These are phyloP conservation scores for Aphanomyces invadans DNA, from an alignment of 352 stramenopile species.

Conservation along the genomic window DNA sequence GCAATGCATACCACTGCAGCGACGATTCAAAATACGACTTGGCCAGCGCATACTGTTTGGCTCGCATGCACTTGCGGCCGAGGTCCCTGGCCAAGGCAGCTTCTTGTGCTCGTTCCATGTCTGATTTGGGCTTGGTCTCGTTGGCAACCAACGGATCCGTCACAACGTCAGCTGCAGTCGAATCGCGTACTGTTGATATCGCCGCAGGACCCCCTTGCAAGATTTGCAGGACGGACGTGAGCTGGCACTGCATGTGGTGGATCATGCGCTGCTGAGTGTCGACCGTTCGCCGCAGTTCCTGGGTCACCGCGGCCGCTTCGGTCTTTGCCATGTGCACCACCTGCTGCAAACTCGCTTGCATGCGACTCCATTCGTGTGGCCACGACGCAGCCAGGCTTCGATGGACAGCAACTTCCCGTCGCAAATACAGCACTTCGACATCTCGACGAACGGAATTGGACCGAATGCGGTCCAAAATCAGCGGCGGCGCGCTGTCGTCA, in stretches of 20 bases:
- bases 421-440: conserved; percentile 50
- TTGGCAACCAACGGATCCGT: too few relatives aligned
- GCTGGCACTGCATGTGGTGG: conserved; percentile 52
- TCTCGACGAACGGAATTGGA: conserved; percentile 43
- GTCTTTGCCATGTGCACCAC: neutral
- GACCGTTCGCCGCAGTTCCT: neutral
- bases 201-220: conserved; percentile 31
- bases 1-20: conserved; percentile 43
- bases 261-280: conserved; percentile 31
- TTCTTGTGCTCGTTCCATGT: conserved; percentile 45
- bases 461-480: conserved; percentile 45
- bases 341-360: conserved; percentile 5
- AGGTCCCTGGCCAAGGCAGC: conserved; percentile 53
- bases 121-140: conserved; percentile 11
- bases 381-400: neutral
- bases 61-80: conserved; percentile 46
- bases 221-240: conserved; percentile 44
- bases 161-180: too few relatives aligned
- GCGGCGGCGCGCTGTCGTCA: neutral
- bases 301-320: neutral
- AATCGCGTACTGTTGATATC: too few relatives aligned
- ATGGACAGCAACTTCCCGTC: conserved; percentile 28
- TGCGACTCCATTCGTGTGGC: neutral
- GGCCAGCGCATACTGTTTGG: conserved; percentile 37
- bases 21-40: conserved; percentile 58